A percentile compares a stretch with the other conserved stretches of the same genome.
Conservation (phyloP, 2,329 filamentous ascomycete genomes). For the Rhinocladiella mackenziei region DNA sequence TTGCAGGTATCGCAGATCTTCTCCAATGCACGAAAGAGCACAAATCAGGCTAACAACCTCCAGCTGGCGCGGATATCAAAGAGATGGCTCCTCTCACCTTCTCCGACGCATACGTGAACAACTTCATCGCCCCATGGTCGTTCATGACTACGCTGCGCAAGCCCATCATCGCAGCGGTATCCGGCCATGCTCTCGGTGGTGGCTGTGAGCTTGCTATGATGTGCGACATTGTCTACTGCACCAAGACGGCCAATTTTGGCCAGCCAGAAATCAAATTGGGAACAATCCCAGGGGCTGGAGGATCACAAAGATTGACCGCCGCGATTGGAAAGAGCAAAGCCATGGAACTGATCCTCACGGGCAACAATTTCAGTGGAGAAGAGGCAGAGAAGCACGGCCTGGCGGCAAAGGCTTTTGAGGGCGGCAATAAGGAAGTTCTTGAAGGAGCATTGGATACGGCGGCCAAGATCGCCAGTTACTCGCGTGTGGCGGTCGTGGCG, state of each 20-base stretch:
- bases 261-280: slow-evolving; percentile 97
- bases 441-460: slow-evolving; percentile 77
- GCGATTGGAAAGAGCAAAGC: slow-evolving; percentile 79
- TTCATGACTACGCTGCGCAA: slow-evolving; percentile 82
- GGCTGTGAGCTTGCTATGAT: slow-evolving; percentile 97
- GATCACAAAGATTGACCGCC: slow-evolving; percentile 79
- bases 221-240: slow-evolving; percentile 93
- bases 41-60: not conserved
- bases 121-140: slow-evolving; percentile 96
- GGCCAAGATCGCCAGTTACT: slow-evolving; percentile 83
- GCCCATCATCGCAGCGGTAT: slow-evolving; percentile 89
- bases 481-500: slow-evolving; percentile 79
- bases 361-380: slow-evolving; percentile 74
- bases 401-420: slow-evolving; percentile 73
- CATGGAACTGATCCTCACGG: slow-evolving; percentile 89
- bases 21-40: slow-evolving; percentile 9
- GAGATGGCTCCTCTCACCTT: slow-evolving; percentile 96
- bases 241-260: slow-evolving; percentile 79
- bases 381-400: slow-evolving; percentile 90
- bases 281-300: slow-evolving; percentile 85
- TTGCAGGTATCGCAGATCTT: slow-evolving; percentile 53
- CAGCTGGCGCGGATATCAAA: slow-evolving; percentile 93
- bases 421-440: slow-evolving; percentile 73
- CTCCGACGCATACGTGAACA: slow-evolving; percentile 75
- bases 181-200: slow-evolving; percentile 88